phyloP scores from a whole-genome alignment of 2,329 filamentous ascomycete genomes.

The Colletotrichum camelliae region DNA sequence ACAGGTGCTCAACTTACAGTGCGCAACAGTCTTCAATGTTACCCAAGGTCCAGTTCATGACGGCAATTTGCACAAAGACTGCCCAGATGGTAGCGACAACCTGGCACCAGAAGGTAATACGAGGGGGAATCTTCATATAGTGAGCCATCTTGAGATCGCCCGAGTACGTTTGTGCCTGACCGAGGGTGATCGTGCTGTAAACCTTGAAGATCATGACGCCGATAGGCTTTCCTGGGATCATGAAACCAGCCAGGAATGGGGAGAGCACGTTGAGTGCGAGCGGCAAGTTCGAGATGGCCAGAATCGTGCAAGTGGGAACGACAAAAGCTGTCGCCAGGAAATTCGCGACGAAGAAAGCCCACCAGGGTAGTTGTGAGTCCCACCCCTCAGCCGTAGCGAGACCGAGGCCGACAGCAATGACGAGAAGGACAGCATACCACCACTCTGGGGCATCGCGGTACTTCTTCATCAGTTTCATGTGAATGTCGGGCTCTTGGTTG shows the following conservation, averaged over 20 bases:
- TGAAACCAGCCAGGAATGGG: conserved; percentile 59
- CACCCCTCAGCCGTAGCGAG: conserved; percentile 56
- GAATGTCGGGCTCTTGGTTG: conserved; percentile 58
- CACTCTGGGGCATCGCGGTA: conserved; percentile 64
- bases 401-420: conserved; percentile 54
- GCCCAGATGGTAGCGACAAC: conserved; percentile 57
- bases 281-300: conserved; percentile 10
- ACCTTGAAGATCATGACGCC: conserved; percentile 44
- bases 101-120: conserved; percentile 65
- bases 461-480: conserved; percentile 61
- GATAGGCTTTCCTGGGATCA: conserved; percentile 39
- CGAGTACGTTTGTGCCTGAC: conserved; percentile 36
- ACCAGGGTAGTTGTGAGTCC: conserved; percentile 57
- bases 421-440: conserved; percentile 61
- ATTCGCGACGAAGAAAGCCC: conserved; percentile 38
- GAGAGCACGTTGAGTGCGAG: conserved; percentile 50
- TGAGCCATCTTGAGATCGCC: conserved; percentile 54
- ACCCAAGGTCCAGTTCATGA: conserved; percentile 37
- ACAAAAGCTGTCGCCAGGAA: conserved; percentile 25
- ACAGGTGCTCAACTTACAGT: neutral
- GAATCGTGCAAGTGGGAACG: conserved; percentile 52
- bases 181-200: conserved; percentile 25
- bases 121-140: conserved; percentile 62
- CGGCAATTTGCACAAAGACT: conserved; percentile 47
- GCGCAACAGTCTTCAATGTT: conserved; percentile 53